Evolutionary conservation across 441 rosid genomes (phyloP), one percentile per base, ranked within the genome.

Genomic region (Breynia disticha): DNA sequence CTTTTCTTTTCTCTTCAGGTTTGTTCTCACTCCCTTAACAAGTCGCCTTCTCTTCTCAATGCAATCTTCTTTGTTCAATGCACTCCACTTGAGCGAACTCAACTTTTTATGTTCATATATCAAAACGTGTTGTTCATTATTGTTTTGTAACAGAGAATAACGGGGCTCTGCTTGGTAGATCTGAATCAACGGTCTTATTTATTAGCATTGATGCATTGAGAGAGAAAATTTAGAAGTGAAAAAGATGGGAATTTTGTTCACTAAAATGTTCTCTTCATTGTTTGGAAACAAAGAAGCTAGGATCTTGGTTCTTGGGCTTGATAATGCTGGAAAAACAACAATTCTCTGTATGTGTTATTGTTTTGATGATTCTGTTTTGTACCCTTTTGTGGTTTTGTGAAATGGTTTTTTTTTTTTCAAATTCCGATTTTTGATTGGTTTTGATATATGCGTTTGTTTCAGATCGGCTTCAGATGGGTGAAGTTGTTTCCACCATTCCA

Each of bases 391-490:
- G 41, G 16, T 52, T 41, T 46, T 58, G 20, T 43, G 46, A 50
- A 19, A 46, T 75, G 70, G 59, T 52, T 41, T 12, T 2, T 42
- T 48, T 19, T 1, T 61, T n/a, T n/a, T n/a, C n/a, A n/a, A 35
- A 57, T 62, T 63, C 54, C 11, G n/a, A n/a, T n/a, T 17, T 38
- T 12, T 50, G 35, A 10, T 13, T 52, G 46, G 44, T 62, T 48
- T 55, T 43, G 46, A 4, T 6, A 13, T 2, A 24, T 24, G 32
- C n/a, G 7, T 24, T 59, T 67, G 45, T 6, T 62, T 28, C 84
- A 85, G 96, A 88, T 85, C 90, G 95, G 75, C 81, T 88, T 71
- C 95, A 88, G 73, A 88, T 88, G 94, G 96, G 96, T 22, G 96
- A 88, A 62, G 95, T 85, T 71, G 95, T 88, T 46, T 85, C 96